Base-by-base conservation (phyloP, 371 early-diverging fungal species). In the Saksenaea oblongispora region DNA sequence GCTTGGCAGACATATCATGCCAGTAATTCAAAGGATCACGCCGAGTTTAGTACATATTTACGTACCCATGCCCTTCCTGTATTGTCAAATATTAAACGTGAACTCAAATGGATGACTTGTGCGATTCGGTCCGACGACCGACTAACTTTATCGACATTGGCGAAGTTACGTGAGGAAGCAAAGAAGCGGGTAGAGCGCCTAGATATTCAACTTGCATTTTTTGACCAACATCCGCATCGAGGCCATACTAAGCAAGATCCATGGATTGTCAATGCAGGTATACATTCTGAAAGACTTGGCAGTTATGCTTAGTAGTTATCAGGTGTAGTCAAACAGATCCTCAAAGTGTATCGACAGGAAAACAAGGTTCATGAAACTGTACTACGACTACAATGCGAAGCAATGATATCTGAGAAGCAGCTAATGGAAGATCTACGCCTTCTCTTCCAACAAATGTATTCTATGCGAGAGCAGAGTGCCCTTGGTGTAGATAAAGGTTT, bases 331-430 rank as follows among this genome's bases (percentile, higher is more conserved):
- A 66, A 73, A 26, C 74, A 79, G 57, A 73, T 79, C 66, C 58
- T 76, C 37, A 76, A 76, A 26, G 71, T 79, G 3, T 76, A 76
- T 47, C 65, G 64, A 0, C 80, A 79, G 34, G 71, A 76, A 54
- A 79, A 79, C 63, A 79, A 73, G 44, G 69, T 79, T 36, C 77
- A 79, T 28, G 80, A 79, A 56, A 74, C 80, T 0, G 70, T 79
- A 10, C n/a, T 79, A n/a, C 58, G 80, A 31, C 56, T 79, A 4
- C 80, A 79, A 58, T 61, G 66, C 11, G 77, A 79, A 41, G 70
- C 71, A 1, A 34, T 63, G n/a, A 54, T 70, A 1, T 66, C 67
- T 9, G 80, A 79, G 55, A 66, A 71, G 44, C 75, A 73, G 10
- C 42, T 76, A 0, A 59, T 76, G 15, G 74, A 75, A 57, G 73